phyloP scores from a whole-genome alignment of 2,329 filamentous ascomycete species.

The Pseudopyricularia cyperi region DNA sequence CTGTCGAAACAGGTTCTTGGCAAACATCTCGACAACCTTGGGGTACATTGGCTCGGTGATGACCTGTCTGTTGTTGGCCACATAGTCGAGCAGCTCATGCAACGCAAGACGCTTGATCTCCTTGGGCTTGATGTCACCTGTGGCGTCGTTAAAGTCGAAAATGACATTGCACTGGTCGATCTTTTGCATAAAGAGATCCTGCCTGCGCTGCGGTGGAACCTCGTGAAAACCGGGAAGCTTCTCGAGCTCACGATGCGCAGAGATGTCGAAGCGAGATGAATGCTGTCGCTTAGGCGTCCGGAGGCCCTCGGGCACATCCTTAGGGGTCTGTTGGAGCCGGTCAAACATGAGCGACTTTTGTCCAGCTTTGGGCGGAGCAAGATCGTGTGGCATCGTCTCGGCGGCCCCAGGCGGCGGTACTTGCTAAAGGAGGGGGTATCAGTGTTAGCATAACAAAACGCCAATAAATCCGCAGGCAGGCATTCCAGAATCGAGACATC shows the following conservation, averaged over 20 bases:
- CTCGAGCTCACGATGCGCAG: slow-evolving; percentile 88
- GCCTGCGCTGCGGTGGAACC: slow-evolving; percentile 83
- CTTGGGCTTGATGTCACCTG: slow-evolving; percentile 98
- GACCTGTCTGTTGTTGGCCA: slow-evolving; percentile 95
- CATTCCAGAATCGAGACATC: slow-evolving; percentile 14
- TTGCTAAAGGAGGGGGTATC: slow-evolving; percentile 42
- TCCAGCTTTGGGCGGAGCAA: slow-evolving; percentile 84
- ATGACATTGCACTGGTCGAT: slow-evolving; percentile 99
- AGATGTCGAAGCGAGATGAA: slow-evolving; percentile 95
- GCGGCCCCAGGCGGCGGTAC: slow-evolving; percentile 82
- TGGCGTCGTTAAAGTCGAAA: slow-evolving; percentile 98
- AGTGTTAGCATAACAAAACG: background rate
- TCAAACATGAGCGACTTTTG: slow-evolving; percentile 84
- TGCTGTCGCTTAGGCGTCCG: slow-evolving; percentile 93
- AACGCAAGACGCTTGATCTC: slow-evolving; percentile 96
- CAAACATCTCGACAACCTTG: slow-evolving; percentile 96
- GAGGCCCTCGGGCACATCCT: slow-evolving; percentile 90
- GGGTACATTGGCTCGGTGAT: slow-evolving; percentile 99
- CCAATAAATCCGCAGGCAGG: background rate
- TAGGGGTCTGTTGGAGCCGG: slow-evolving; percentile 83
- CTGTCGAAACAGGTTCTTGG: slow-evolving; percentile 94
- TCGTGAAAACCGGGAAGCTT: slow-evolving; percentile 97
- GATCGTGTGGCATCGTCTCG: slow-evolving; percentile 96
- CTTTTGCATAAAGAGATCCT: slow-evolving; percentile 99
- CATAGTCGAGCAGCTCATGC: slow-evolving; percentile 93